These are phyloP conservation scores for Chlorella variabilis DNA, from an alignment of 163 green algal genomes.

Conservation along the genomic window DNA sequence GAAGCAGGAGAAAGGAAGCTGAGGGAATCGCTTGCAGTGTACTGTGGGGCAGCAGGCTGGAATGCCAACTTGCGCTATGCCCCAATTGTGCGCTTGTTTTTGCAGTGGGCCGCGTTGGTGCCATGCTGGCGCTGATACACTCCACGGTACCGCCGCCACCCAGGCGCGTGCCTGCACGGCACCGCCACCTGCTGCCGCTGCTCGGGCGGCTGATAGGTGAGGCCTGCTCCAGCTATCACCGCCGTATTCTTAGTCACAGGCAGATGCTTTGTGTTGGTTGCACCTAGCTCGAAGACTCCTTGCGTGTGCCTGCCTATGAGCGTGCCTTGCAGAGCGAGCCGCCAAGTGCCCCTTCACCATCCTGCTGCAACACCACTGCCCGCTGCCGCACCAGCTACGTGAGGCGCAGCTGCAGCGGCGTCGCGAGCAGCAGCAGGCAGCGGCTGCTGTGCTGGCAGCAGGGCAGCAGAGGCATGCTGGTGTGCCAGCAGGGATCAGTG, in stretches of 20 bases:
- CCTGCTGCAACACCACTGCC: conserved; percentile 77
- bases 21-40: too few species aligned
- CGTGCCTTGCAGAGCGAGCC: conserved; percentile 49
- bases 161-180: conserved; percentile 16
- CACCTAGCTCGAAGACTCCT: too few species aligned
- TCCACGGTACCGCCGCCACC: neutral
- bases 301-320: neutral
- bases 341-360: conserved; percentile 63
- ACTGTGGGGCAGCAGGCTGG: too few species aligned
- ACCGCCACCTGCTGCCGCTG: conserved; percentile 48
- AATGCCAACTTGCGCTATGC: neutral
- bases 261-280: too few species aligned
- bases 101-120: conserved; percentile 15
- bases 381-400: conserved; percentile 55
- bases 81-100: neutral
- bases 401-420: conserved; percentile 6
- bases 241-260: too few species aligned
- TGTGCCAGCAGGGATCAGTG: neutral
- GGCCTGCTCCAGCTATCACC: too few species aligned
- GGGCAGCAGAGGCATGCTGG: too few species aligned
- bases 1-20: too few species aligned
- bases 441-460: conserved; percentile 7
- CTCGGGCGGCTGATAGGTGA: conserved; percentile 56
- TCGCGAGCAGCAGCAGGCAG: neutral
- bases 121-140: neutral